A percentile compares a stretch with the other conserved stretches of the same genome.
Conservation (phyloP, 2,329 filamentous ascomycete species). For the Stachybotrys elegans region DNA sequence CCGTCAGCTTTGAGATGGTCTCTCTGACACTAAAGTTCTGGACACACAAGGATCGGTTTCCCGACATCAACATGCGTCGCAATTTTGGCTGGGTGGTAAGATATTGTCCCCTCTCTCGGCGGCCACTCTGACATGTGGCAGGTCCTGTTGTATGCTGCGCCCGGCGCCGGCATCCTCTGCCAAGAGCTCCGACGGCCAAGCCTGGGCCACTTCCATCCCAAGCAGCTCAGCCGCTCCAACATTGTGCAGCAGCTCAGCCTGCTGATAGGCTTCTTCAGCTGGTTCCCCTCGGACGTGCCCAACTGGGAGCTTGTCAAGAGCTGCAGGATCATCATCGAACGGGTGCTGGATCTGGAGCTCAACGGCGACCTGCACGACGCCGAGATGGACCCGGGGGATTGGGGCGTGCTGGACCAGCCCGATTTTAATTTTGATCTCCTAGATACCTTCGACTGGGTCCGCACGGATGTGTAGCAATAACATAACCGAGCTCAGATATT, state of each 20-base stretch:
- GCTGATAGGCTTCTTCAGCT: slow-evolving; percentile 45
- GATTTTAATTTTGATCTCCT: slow-evolving; percentile 43
- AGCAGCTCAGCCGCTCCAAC: slow-evolving; percentile 36
- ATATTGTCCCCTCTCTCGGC: neutral
- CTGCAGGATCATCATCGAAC: slow-evolving; percentile 43
- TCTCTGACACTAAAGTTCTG: slow-evolving; percentile 40
- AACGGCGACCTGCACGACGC: slow-evolving; percentile 27
- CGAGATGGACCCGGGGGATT: slow-evolving; percentile 23
- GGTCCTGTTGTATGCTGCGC: slow-evolving; percentile 46
- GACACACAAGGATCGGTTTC: slow-evolving; percentile 43
- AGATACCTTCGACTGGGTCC: slow-evolving; percentile 44
- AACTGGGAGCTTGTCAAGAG: slow-evolving; percentile 43
- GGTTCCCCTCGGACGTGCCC: slow-evolving; percentile 41
- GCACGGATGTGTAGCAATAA: no score
- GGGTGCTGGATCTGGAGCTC: slow-evolving; percentile 44
- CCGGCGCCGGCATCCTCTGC: slow-evolving; percentile 44
- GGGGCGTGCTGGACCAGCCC: slow-evolving; percentile 25
- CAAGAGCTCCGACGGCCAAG: slow-evolving; percentile 43
- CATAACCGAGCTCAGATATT: no score
- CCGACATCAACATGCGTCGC: slow-evolving; percentile 27
- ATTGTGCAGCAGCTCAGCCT: slow-evolving; percentile 49
- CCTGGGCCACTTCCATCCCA: slow-evolving; percentile 24
- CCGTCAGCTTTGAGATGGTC: slow-evolving; percentile 43
- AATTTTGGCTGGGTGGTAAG: slow-evolving; percentile 47
- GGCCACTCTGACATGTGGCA: slow-evolving; percentile 13